Conservation (phyloP, 768 basidiomycete species). For the Leccinum obscurum region DNA sequence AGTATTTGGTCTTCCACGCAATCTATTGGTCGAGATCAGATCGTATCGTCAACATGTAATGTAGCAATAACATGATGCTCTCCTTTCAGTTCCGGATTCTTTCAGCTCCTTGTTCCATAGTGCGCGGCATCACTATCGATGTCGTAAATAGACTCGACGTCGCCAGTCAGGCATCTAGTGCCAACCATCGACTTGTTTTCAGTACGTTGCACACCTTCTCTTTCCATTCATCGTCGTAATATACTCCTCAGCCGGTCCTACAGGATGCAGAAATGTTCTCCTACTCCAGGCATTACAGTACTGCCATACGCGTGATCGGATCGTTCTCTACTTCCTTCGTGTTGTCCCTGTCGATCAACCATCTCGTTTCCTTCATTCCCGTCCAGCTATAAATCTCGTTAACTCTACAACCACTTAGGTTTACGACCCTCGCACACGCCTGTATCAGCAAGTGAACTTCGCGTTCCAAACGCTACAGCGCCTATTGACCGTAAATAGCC, state of each 20-base stretch:
- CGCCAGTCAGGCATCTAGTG: slow-evolving; percentile 50
- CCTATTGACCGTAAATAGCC: slow-evolving; percentile 57
- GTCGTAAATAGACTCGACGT: slow-evolving; percentile 51
- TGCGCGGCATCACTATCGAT: slow-evolving; percentile 65
- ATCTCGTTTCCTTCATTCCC: neutral
- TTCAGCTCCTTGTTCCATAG: slow-evolving; percentile 67
- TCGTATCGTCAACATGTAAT: neutral
- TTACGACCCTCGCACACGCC: slow-evolving; percentile 75
- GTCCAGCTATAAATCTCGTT: slow-evolving; percentile 56
- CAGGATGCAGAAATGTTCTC: slow-evolving; percentile 78
- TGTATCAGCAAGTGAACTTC: slow-evolving; percentile 70
- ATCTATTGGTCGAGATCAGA: slow-evolving; percentile 68
- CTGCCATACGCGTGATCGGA: slow-evolving; percentile 63
- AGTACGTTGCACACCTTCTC: slow-evolving; percentile 45
- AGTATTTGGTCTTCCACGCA: slow-evolving; percentile 71
- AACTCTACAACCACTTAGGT: slow-evolving; percentile 71
- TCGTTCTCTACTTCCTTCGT: slow-evolving; percentile 79
- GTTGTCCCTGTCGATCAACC: slow-evolving; percentile 15
- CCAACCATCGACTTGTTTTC: slow-evolving; percentile 56
- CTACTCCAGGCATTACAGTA: slow-evolving; percentile 78
- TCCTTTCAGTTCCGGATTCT: slow-evolving; percentile 62
- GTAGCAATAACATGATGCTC: neutral
- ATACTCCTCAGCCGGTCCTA: slow-evolving; percentile 54
- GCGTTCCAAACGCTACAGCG: slow-evolving; percentile 65
- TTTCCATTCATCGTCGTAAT: slow-evolving; percentile 1